Base-by-base conservation (phyloP, 495 filamentous ascomycete species). In the Oleoguttula mirabilis region DNA sequence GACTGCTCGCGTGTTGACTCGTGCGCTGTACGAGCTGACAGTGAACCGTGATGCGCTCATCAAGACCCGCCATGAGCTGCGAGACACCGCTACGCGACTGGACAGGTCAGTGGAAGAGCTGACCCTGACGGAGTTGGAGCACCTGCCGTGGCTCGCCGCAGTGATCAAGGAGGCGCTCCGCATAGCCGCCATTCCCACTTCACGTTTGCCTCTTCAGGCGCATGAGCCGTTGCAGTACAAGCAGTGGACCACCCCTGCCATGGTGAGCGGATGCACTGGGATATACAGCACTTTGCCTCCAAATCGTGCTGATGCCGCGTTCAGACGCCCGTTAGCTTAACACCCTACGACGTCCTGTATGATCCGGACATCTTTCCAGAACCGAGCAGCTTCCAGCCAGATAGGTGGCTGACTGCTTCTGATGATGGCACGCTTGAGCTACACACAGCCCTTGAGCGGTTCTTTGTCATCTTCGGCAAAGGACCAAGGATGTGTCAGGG, bases 31-130 rank as follows among this genome's bases (percentile, higher is more conserved):
- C 23, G 41, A 66, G 31, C 25, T 68, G 0, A 31, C 60, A 2
- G 23, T 34, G 6, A 45, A 63, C 43, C 4, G 7, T 4, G 16
- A 38, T 8, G 35, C 10, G 15, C 35, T 38, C 6, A 10, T 7
- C 35, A 38, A 15, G 10, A 6, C 21, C 10, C 21, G 20, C 15
- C 16, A 19, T 7, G 35, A 38, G 35, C 15, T 38, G 15, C 8
- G 8, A 5, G 35, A 38, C 43, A 4, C 16, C 25, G 2, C 41
- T 60, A 2, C 27, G 55, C 4, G 19, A 25, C 19, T 43, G 36
- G 7, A 39, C 66, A 16, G 38, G 48, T 23, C 15, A 10, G 16
- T 23, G 6, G 35, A 46, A 7, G 68, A 70, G 44, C 48, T 71
- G 3, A 41, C 14, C 11, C 3, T n/a, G n/a, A 15, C 32, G 23